phyloP scores from a whole-genome alignment of 306 rosid genomes.

The Myrica gale region DNA sequence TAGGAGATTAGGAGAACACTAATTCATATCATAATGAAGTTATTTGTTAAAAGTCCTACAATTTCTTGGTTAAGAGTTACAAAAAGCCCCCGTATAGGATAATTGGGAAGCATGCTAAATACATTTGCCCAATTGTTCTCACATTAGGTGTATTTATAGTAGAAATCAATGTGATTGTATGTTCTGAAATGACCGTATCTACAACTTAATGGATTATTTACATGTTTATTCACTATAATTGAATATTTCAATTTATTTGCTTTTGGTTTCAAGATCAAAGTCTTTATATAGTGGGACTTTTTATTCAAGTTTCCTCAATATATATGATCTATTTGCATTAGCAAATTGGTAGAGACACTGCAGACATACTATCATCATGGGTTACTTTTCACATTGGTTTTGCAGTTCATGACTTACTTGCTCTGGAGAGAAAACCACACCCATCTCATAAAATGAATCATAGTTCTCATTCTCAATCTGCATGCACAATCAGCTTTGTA shows the following conservation, averaged over 20 bases:
- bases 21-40: too few species aligned
- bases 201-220: neutral
- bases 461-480: slow-evolving; percentile 96
- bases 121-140: neutral
- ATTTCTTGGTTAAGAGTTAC: too few species aligned
- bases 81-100: too few species aligned
- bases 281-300: neutral
- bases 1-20: too few species aligned
- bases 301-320: neutral
- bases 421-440: slow-evolving; percentile 71
- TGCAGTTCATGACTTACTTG: slow-evolving; percentile 47
- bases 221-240: neutral
- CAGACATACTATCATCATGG: neutral
- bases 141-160: neutral
- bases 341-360: neutral
- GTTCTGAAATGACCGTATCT: neutral
- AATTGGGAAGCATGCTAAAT: neutral
- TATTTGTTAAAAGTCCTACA: too few species aligned
- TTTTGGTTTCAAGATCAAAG: neutral
- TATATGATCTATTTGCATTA: neutral
- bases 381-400: neutral
- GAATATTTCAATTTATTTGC: neutral
- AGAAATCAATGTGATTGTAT: neutral
- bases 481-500: slow-evolving; percentile 21
- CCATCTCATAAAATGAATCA: slow-evolving; percentile 81